Conservation (phyloP, 257 asterid genomes). For the Solanum sejunctum region DNA sequence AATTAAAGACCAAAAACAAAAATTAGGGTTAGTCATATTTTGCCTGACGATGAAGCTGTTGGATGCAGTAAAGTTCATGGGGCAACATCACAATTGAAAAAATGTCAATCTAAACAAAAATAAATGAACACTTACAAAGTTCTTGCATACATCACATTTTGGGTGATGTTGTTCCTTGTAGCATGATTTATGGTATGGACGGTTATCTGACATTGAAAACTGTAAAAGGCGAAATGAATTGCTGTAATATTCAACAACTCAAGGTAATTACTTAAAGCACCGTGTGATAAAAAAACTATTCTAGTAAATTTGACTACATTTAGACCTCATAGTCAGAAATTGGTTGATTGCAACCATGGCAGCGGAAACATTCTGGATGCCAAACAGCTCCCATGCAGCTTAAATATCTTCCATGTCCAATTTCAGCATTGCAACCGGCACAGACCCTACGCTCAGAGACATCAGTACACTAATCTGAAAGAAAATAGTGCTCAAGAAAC, state of each 20-base stretch:
- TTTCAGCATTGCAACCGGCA: constrained; percentile 86
- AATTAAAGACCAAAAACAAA: neutral
- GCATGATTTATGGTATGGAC: constrained; percentile 87
- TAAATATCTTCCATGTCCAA: constrained; percentile 86
- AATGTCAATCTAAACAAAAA: neutral
- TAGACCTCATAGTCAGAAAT: constrained; percentile 93
- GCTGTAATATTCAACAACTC: neutral
- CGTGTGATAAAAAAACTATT: neutral
- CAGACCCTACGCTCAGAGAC: constrained; percentile 51
- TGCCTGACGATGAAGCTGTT: neutral
- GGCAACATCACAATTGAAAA: neutral
- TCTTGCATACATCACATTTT: constrained; percentile 90
- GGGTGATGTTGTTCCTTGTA: constrained; percentile 92
- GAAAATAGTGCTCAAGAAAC: neutral
- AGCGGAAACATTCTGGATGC: constrained; percentile 98
- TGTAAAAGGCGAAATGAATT: constrained; percentile 12
- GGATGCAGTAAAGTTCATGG: neutral
- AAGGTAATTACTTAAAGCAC: neutral
- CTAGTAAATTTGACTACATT: constrained; percentile 1
- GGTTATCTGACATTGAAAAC: constrained; percentile 87
- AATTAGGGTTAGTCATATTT: neutral
- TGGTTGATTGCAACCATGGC: constrained; percentile 68
- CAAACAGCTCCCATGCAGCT: constrained; percentile 93
- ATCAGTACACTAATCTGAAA: neutral
- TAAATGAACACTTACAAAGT: constrained; percentile 49